Percentiles rank a stretch among this genome's conserved stretches.
These are phyloP conservation scores for Nakaseomyces kungkrabaensis DNA, from an alignment of 1,139 yeast genomes.

Conservation along the genomic window DNA sequence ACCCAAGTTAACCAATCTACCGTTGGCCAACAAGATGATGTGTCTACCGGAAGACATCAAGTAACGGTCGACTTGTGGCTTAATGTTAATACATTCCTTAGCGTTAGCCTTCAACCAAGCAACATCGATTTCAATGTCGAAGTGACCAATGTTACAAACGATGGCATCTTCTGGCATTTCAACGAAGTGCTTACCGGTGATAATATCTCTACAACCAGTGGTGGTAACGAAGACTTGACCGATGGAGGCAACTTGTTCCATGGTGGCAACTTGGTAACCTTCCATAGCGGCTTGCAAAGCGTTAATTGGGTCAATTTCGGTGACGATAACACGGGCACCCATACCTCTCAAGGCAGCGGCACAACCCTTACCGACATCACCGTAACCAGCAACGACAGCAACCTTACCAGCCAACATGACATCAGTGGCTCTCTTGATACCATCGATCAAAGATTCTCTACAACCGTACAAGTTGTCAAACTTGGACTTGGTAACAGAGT, in stretches of 20 bases:
- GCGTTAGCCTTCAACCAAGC: constrained; percentile 96
- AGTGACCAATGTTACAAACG: constrained; percentile 99
- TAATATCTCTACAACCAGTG: constrained; percentile 99
- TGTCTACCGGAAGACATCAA: constrained; percentile 86
- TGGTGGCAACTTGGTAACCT: constrained; percentile 95
- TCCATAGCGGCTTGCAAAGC: constrained; percentile 99
- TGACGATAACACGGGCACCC: constrained; percentile 98
- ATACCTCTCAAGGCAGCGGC: constrained; percentile 98
- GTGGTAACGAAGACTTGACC: constrained; percentile 99
- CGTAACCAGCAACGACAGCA: constrained; percentile 98
- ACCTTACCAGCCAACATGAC: constrained; percentile 99
- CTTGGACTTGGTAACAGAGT: constrained; percentile 98
- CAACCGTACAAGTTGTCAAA: constrained; percentile 99
- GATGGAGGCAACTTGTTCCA: constrained; percentile 85
- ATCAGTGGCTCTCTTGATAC: constrained; percentile 99
- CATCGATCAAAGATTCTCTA: constrained; percentile 97
- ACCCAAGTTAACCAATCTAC: constrained; percentile 99
- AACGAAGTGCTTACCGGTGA: constrained; percentile 78
- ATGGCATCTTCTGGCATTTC: constrained; percentile 99
- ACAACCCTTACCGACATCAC: constrained; percentile 99
- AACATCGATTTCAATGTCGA: constrained; percentile 97
- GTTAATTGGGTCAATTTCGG: constrained; percentile 98
- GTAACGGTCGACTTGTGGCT: constrained; percentile 99
- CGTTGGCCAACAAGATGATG: constrained; percentile 94
- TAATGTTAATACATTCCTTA: constrained; percentile 84